phyloP scores from a whole-genome alignment of 441 rosid genomes.

The Brassica hybrid region DNA sequence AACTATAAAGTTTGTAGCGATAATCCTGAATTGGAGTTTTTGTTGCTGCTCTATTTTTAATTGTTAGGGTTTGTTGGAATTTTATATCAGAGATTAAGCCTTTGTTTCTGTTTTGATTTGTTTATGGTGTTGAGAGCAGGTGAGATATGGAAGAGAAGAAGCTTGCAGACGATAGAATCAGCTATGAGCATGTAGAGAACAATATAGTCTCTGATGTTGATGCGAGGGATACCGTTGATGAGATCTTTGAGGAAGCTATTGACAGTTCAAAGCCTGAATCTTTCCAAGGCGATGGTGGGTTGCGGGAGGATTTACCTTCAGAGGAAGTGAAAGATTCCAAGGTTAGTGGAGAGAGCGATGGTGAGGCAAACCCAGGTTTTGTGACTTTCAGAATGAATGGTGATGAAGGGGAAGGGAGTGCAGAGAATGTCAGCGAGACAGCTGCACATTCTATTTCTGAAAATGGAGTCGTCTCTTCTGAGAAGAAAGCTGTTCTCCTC shows the following conservation, averaged over 20 bases:
- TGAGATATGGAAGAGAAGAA: slow-evolving; percentile 12
- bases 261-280: neutral
- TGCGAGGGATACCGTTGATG: neutral
- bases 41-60: neutral
- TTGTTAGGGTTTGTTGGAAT: neutral
- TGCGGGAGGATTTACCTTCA: neutral
- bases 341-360: slow-evolving; percentile 15
- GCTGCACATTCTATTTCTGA: slow-evolving; percentile 13
- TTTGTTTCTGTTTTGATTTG: neutral
- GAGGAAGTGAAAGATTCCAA: neutral
- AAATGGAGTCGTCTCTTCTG: slow-evolving; percentile 20
- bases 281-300: neutral
- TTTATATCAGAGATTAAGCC: neutral
- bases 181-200: neutral
- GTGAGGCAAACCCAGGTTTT: slow-evolving; percentile 6
- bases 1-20: neutral
- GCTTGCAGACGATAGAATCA: neutral
- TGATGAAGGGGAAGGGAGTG: slow-evolving; percentile 14
- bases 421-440: neutral
- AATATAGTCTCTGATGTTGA: neutral
- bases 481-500: slow-evolving; percentile 21
- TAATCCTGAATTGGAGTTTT: neutral
- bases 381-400: slow-evolving; percentile 26
- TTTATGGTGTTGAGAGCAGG: neutral
- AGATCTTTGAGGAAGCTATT: neutral